Percentiles rank a stretch among this genome's conserved stretches.
These are phyloP conservation scores for Corynascus novoguineensis DNA, from an alignment of 495 filamentous ascomycete species.

Conservation along the genomic window DNA sequence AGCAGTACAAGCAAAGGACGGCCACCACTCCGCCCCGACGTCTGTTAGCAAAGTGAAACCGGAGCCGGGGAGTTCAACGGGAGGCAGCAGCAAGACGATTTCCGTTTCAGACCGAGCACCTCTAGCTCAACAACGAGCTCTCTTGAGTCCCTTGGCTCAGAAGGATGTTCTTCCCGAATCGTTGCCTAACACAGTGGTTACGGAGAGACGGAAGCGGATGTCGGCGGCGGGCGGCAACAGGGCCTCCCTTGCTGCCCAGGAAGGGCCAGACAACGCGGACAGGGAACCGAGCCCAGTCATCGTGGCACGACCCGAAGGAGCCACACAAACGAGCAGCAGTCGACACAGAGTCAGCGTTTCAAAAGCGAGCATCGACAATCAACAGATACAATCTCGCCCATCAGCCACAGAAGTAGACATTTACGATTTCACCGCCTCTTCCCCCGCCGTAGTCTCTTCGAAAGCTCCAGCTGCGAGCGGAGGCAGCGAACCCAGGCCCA, in stretches of 20 bases:
- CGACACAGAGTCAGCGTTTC: background rate
- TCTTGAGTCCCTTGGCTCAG: slow-evolving; percentile 20
- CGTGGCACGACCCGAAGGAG: background rate
- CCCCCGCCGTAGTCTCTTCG: slow-evolving; percentile 12
- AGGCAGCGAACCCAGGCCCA: slow-evolving; percentile 9
- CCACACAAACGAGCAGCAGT: background rate
- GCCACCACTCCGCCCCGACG: slow-evolving; percentile 16
- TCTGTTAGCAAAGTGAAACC: slow-evolving; percentile 11
- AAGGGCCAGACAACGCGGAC: background rate
- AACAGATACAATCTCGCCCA: background rate
- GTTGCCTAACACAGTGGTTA: slow-evolving; percentile 28
- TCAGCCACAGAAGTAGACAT: slow-evolving; percentile 21
- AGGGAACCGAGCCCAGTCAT: background rate
- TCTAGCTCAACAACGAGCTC: background rate
- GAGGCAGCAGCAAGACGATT: background rate
- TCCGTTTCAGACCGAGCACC: background rate
- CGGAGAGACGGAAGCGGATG: slow-evolving; percentile 30
- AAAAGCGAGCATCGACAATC: background rate
- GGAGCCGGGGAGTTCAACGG: background rate
- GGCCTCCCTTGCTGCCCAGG: background rate
- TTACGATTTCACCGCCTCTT: slow-evolving; percentile 36
- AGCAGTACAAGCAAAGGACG: slow-evolving; percentile 24
- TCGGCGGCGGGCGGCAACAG: slow-evolving; percentile 13
- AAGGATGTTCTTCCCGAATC: slow-evolving; percentile 7
- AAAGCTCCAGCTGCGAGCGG: background rate